Evolutionary conservation across 306 rosid genomes (phyloP), one percentile per base, ranked within the genome.

Genomic region (Crataegus laevigata): DNA sequence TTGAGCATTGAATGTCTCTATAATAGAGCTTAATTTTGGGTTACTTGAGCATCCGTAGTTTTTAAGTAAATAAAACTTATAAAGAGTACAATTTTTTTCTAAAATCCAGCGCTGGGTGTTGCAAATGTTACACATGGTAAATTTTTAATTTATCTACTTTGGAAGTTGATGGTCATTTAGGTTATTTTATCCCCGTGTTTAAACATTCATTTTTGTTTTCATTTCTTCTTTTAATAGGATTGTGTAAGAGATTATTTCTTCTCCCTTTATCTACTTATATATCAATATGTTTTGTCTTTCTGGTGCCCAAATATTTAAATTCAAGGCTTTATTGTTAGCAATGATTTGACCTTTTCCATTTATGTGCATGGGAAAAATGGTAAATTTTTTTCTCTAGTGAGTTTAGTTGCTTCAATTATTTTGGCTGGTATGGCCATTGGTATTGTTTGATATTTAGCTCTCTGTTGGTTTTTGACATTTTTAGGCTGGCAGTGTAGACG

Each of bases 401-500:
- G 34, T 58, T 18, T 25, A 26, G 36, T 22, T 19, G 25, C 1
- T 58, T 36, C n/a, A 25, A 2, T 72, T 57, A 18, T 66, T 52
- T 67, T 66, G 64, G 38, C 36, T 18, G 34, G 19, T 28, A 19
- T 32, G 21, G 74, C 21, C 75, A 63, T 62, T 57, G 60, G 3
- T 62, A 28, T 61, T 73, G 62, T 75, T 63, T 72, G 76, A 66
- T 47, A 63, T 61, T 78, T 75, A 32, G 65, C 29, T 62, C 12
- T 66, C 70, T 29, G 42, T 75, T 80, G 58, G 54, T 15, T 66
- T 52, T 74, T 71, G 22, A 22, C 47, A 34, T 62, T 30, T 75
- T 78, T 69, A 91, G 96, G 90, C 86, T 77, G 90, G 91, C 32
- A 86, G 89, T 67, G 87, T 89, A 58, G 92, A 91, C 51, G 92